Evolutionary conservation across 495 filamentous ascomycete genomes (phyloP).

Genomic region (Oidiodendron maius): DNA sequence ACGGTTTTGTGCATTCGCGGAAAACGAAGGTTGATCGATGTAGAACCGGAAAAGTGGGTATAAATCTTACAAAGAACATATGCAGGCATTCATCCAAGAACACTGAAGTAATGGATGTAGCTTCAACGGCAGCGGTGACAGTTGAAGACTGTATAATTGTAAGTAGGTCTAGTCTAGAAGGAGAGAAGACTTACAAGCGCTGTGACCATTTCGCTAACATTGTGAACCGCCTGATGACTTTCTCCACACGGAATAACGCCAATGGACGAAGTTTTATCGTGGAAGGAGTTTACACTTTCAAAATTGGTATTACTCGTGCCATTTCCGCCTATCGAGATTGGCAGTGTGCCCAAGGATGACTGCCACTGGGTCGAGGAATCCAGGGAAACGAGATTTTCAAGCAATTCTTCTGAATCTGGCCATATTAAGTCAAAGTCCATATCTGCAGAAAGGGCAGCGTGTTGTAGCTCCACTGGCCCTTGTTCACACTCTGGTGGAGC

Average conservation of each 20-base stretch:
- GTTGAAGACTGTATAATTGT: too few relatives aligned
- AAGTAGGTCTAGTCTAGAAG: too few relatives aligned
- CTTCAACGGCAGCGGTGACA: constrained; percentile 40
- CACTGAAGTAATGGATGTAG: constrained; percentile 40
- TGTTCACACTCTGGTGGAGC: background rate
- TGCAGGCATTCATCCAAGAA: constrained; percentile 44
- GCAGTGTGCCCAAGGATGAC: constrained; percentile 37
- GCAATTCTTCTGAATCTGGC: constrained; percentile 43
- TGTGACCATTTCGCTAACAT: constrained; percentile 44
- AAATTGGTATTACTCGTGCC: constrained; percentile 27
- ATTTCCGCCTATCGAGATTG: constrained; percentile 34
- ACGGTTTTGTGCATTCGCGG: constrained; percentile 40
- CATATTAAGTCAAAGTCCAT: constrained; percentile 41
- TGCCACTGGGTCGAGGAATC: constrained; percentile 41
- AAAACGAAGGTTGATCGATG: constrained; percentile 45
- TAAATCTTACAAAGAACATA: constrained; percentile 46
- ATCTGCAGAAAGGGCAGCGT: constrained; percentile 28
- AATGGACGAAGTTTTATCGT: constrained; percentile 33
- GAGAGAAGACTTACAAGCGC: constrained; percentile 39
- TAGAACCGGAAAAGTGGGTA: constrained; percentile 42
- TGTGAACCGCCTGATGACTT: constrained; percentile 39
- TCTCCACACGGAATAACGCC: constrained; percentile 37
- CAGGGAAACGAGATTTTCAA: constrained; percentile 40
- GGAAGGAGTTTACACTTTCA: constrained; percentile 31
- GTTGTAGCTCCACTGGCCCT: constrained; percentile 19